These are phyloP conservation scores for Sarcocystis neurona DNA, from an alignment of 169 alveolate genomes.

Conservation along the genomic window DNA sequence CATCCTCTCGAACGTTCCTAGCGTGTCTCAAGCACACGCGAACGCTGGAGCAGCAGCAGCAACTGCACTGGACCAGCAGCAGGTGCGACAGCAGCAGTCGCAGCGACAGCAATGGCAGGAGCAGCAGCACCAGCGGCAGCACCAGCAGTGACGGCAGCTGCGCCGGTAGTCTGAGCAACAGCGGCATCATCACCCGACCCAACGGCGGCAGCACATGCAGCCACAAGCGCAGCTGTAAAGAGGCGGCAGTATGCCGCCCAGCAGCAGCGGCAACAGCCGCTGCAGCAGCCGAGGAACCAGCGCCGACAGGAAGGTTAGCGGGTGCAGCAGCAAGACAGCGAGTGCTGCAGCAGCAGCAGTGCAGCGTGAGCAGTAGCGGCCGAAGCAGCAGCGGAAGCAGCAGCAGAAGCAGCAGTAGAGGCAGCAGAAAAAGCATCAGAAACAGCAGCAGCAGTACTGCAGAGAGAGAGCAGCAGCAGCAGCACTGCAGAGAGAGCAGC, in stretches of 20 bases:
- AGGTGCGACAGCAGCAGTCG: too few species aligned
- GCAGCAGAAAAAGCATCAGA: constrained; percentile 19
- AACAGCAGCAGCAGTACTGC: background rate
- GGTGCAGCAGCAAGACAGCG: background rate
- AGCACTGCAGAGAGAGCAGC: background rate
- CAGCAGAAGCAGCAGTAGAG: constrained; percentile 17
- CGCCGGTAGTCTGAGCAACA: background rate
- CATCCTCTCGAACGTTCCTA: too few species aligned
- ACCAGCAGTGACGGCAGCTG: constrained; percentile 13
- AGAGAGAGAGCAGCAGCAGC: background rate
- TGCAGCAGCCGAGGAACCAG: background rate
- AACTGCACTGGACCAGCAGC: background rate
- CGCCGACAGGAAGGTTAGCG: background rate
- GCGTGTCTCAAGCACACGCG: too few species aligned
- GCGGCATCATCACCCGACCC: background rate
- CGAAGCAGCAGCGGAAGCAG: background rate
- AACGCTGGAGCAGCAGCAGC: constrained; percentile 40
- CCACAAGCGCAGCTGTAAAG: constrained; percentile 1
- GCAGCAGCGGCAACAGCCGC: constrained; percentile 25
- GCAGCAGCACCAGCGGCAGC: constrained; percentile 25
- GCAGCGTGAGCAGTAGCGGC: background rate
- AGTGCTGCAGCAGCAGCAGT: background rate
- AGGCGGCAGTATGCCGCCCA: background rate
- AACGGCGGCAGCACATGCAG: constrained; percentile 24
- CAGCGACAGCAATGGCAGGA: constrained; percentile 15